Evolutionary conservation across 176 grass and related monocot species (phyloP).

Genomic region (Oryza longistaminata): DNA sequence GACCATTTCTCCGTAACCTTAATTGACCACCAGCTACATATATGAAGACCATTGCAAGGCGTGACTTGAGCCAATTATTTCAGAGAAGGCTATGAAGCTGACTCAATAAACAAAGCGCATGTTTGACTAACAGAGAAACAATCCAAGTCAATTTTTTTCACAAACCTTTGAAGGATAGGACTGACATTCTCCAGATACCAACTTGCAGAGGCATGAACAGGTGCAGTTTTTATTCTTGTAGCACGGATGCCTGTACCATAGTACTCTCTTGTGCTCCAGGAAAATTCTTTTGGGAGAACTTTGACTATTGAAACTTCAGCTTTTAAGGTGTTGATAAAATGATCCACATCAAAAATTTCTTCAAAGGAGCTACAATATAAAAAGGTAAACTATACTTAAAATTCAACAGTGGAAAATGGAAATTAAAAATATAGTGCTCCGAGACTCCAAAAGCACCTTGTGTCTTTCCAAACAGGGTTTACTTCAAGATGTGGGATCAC

Average conservation of each 20-base stretch:
- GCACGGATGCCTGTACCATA: slow-evolving; percentile 75
- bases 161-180: slow-evolving; percentile 85
- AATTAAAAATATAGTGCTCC: neutral
- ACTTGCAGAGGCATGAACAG: slow-evolving; percentile 72
- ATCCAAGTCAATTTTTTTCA: neutral
- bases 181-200: slow-evolving; percentile 96
- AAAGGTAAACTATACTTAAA: slow-evolving; percentile 8
- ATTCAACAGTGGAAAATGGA: slow-evolving; percentile 22
- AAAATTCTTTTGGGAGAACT: slow-evolving; percentile 70
- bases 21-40: neutral
- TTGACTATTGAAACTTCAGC: slow-evolving; percentile 70
- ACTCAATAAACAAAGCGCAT: neutral
- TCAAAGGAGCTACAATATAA: slow-evolving; percentile 69
- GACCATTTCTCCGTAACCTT: neutral
- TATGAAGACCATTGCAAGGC: neutral
- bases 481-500: slow-evolving; percentile 92
- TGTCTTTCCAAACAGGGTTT: slow-evolving; percentile 95
- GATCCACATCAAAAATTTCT: slow-evolving; percentile 84
- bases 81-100: neutral
- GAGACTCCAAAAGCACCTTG: slow-evolving; percentile 58
- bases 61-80: neutral
- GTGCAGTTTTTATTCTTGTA: slow-evolving; percentile 93
- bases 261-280: slow-evolving; percentile 94
- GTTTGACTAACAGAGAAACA: neutral
- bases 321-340: slow-evolving; percentile 74